phyloP scores from a whole-genome alignment of 768 basidiomycete species.

The Boletus coccyginus region DNA sequence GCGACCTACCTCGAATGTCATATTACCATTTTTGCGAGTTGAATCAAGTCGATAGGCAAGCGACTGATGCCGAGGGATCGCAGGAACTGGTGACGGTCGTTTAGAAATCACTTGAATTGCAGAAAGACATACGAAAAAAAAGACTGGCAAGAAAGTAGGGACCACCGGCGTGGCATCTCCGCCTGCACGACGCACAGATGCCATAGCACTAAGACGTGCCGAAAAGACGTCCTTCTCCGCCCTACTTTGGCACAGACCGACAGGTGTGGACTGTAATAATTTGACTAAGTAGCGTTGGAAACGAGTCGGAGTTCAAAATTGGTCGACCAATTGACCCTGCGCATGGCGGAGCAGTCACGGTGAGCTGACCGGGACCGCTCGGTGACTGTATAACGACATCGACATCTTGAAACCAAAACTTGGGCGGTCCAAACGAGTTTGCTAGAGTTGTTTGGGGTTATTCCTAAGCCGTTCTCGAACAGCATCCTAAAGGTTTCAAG shows the following conservation, averaged over 20 bases:
- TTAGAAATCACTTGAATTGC: background rate
- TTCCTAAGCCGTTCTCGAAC: too few species aligned
- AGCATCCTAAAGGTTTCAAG: too few species aligned
- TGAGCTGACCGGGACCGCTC: too few species aligned
- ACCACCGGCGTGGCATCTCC: slow-evolving; percentile 32
- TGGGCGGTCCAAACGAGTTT: too few species aligned
- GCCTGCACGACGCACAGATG: slow-evolving; percentile 22
- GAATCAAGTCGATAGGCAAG: background rate
- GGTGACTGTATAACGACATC: too few species aligned
- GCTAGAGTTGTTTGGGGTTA: too few species aligned
- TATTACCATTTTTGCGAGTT: too few species aligned
- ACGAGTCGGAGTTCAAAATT: too few species aligned
- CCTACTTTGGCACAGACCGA: slow-evolving; percentile 37
- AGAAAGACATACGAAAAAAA: background rate
- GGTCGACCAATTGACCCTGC: too few species aligned
- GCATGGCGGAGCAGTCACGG: too few species aligned
- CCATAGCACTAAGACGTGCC: slow-evolving; percentile 31
- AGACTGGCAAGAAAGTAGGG: slow-evolving; percentile 18
- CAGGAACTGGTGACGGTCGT: background rate
- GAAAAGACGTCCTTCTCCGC: slow-evolving; percentile 24
- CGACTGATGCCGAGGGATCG: background rate
- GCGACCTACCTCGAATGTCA: too few species aligned
- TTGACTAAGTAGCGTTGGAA: slow-evolving; percentile 39
- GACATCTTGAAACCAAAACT: too few species aligned
- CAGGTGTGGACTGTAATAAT: slow-evolving; percentile 28